Evolutionary conservation across 1,284 basidiomycete species (phyloP), one percentile per base, ranked within the genome.

Genomic region (Malassezia cuniculi): DNA sequence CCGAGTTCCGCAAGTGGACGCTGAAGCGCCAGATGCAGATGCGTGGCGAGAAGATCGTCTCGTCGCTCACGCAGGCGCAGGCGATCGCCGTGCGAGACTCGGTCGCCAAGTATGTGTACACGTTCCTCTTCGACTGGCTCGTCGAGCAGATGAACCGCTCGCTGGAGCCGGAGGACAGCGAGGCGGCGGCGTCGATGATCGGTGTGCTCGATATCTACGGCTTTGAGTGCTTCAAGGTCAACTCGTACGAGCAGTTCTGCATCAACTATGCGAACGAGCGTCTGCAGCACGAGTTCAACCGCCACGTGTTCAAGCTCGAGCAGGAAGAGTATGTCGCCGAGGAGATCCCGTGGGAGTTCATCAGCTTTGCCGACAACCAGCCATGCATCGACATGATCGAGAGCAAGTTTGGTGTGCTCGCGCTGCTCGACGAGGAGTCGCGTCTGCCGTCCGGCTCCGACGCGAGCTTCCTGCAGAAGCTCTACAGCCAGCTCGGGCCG

Each of bases 231-330:
- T 67, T 69, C 43, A 67, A 69, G 49, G 48, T 53, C 37, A 94
- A 94, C 70, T 93, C 86, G 8, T 97, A 95, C 66, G 93, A 99
- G 69, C 93, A 99, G 71, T 97, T 97, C 71, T 94, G 89, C 69
- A 99, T 99, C 73, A 97, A 99, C 68, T 97, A 95, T 69, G 93
- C 93, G 31, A 97, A 99, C 62, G 93, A 97, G 71, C 95, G 97
- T 68, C 69, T 68, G 36, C 60, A 68, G 58, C 93, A 97, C 66
- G 93, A 97, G 38, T 97, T 97, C 78, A 68, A 68, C 50, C 54
- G 54, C 16, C 66, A 68, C 44, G 66, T 68, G 32, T 69, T 69
- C 48, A 71, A 75, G 74, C 78, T 95, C 21, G 93, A 99, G 68
- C 93, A 99, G 73, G 93, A 97, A 68, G 93, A 99, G 71, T 99